Conservation (phyloP, 225 moss, liverwort and hornwort species). For the Marchantia paleacea region DNA sequence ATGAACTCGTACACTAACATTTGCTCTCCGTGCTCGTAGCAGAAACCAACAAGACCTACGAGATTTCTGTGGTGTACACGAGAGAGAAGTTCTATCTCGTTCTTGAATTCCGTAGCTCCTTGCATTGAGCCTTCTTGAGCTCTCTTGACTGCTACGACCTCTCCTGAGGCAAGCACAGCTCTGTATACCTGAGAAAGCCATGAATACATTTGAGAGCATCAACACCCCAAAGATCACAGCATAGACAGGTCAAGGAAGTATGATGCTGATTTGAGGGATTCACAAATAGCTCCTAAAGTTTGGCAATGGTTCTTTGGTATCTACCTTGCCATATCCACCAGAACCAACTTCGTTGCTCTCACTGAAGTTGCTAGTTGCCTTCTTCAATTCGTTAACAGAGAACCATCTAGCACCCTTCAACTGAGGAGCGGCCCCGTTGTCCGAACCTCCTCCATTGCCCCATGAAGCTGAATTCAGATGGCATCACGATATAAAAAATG, state of each 20-base stretch:
- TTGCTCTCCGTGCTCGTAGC: constrained; percentile 77
- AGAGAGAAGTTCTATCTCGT: constrained; percentile 76
- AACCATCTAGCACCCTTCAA: constrained; percentile 84
- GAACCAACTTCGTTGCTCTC: constrained; percentile 55
- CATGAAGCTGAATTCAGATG: constrained; percentile 50
- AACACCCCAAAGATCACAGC: too few species aligned
- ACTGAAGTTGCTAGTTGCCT: constrained; percentile 60
- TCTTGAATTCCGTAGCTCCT: constrained; percentile 77
- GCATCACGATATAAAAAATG: neutral
- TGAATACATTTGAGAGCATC: neutral
- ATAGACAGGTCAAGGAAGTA: too few species aligned
- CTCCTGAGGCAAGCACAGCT: constrained; percentile 45
- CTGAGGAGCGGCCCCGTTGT: constrained; percentile 63
- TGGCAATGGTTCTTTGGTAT: too few species aligned
- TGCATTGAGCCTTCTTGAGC: constrained; percentile 74
- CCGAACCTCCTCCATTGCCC: constrained; percentile 34
- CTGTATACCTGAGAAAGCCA: constrained; percentile 59
- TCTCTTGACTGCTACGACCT: constrained; percentile 65
- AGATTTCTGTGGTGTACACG: constrained; percentile 82
- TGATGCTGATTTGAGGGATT: too few species aligned
- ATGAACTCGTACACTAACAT: constrained; percentile 84
- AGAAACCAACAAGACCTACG: constrained; percentile 80
- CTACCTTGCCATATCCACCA: constrained; percentile 85
- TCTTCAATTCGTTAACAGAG: constrained; percentile 58
- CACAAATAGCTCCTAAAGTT: too few species aligned